Evolutionary conservation across 108 stramenopile species (phyloP), one percentile per base, ranked within the genome.

Genomic region (Parmales sp.): DNA sequence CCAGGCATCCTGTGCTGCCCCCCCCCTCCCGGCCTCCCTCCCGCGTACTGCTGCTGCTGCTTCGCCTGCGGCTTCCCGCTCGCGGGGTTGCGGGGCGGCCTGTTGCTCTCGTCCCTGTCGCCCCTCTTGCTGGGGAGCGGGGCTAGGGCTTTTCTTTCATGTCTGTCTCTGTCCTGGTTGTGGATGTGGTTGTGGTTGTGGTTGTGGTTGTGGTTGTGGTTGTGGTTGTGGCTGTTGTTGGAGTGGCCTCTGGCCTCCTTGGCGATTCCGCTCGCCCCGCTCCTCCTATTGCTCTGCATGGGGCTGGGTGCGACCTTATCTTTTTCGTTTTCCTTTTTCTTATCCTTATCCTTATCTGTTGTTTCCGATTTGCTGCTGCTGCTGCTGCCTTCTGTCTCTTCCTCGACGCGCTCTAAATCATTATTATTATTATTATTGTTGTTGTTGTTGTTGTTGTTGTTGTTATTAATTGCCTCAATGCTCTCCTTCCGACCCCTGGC

Each of bases 11-110:
- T 34, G 26, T 60, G 36, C 54, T 60, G 26, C 8, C 8, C 41
- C 13, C n/a, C 54, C n/a, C n/a, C 54, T 34, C 11, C 13, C 2
- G 54, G 54, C 54, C 54, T 28, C 31, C 31, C 54, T 16, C 54
- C 54, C 31, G 54, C 54, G 16, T 28, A 16, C n/a, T 34, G 26
- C 16, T 11, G 18, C 31, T 28, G 29, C n/a, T 34, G 26, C 16
- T 11, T 19, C 31, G 29, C 36, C 31, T 28, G 13, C n/a, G 54
- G 54, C n/a, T n/a, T n/a, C n/a, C n/a, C n/a, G n/a, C n/a, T n/a
- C n/a, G n/a, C n/a, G n/a, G n/a, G n/a, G n/a, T n/a, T n/a, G 54
- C 54, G 54, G 26, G 54, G 54, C 1, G 54, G 54, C 11, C 26
- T 13, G 54, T 60, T 34, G 25, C n/a, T 19, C 11, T 8, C 41